phyloP scores from a whole-genome alignment of 2,329 filamentous ascomycete species.

The Aureobasidium sp. region DNA sequence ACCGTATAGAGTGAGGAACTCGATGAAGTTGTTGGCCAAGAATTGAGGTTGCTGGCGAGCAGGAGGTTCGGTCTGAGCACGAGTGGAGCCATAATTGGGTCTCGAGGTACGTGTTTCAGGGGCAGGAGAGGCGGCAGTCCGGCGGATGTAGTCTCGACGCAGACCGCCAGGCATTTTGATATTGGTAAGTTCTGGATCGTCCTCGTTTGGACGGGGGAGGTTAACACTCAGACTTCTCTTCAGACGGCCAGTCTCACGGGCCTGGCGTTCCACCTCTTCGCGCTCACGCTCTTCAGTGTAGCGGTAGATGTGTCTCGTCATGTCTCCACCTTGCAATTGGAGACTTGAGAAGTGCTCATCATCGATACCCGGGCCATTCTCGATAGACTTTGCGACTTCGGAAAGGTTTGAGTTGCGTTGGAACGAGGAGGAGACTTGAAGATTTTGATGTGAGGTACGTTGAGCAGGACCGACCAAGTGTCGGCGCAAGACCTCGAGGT shows the following conservation, averaged over 20 bases:
- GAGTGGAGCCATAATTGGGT: conserved; percentile 25
- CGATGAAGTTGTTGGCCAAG: conserved; percentile 87
- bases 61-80: conserved; percentile 19
- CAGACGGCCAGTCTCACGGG: conserved; percentile 49
- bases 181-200: conserved; percentile 74
- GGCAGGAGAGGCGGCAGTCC: conserved; percentile 55
- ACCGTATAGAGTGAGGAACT: conserved; percentile 90
- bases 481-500: conserved; percentile 82
- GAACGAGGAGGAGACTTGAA: conserved; percentile 21
- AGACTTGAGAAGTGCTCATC: conserved; percentile 87
- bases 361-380: conserved; percentile 15
- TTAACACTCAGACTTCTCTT: conserved; percentile 86
- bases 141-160: conserved; percentile 77
- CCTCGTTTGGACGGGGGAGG: conserved; percentile 66
- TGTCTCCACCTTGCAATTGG: conserved; percentile 85
- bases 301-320: conserved; percentile 89
- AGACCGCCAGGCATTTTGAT: conserved; percentile 95
- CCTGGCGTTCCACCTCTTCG: conserved; percentile 70
- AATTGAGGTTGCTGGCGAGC: conserved; percentile 49
- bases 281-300: conserved; percentile 84
- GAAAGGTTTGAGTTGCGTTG: conserved; percentile 21
- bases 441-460: conserved; percentile 29
- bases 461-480: conserved; percentile 71
- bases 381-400: conserved; percentile 23
- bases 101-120: conserved; percentile 36